Base-by-base conservation (phyloP, 306 rosid species). In the Delonix regia region DNA sequence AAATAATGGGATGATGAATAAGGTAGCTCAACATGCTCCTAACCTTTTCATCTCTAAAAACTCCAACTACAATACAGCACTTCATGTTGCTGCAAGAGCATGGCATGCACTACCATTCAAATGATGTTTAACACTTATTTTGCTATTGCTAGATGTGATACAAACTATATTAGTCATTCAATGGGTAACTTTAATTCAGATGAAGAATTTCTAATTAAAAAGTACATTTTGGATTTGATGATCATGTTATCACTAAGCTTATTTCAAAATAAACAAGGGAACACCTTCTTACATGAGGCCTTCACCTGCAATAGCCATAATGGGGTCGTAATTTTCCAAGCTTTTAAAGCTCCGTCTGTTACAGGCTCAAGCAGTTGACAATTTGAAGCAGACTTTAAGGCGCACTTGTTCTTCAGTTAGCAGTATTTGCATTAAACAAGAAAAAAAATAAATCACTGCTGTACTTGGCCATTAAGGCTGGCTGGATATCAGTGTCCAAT, bases 201-300 rank as follows among this genome's bases (percentile, higher is more conserved):
- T 11, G 1, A 13, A 1, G 5, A 45, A 1, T 1, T 45, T 2
- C 49, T 1, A 1, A 45, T 45, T 16, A 4, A 45, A 0, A 45
- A 28, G 12, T 28, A 39, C 12, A 15, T 15, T 27, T 28, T 28
- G 11, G 66, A 60, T 10, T 15, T 15, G 69, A 33, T 63, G 27
- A 25, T 18, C 18, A 19, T 64, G 18, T 6, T 39, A 15, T n/a
- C 8, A 48, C 3, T 38, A 9, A 0, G 9, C 1, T 9, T 36
- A 18, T 38, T 36, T 8, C 59, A 18, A 64, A 38, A 64, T 64
- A 7, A 11, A 0, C 67, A 25, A 25, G 68, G 59, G 6, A 77
- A 77, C 7, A 41, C 13, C 44, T 33, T 77, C 34, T 7, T 67
- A 11, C 81, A 77, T 13, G 75, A 53, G 66, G 83, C 73, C 66